A percentile compares a stretch with the other conserved stretches of the same genome.
Evolutionary conservation across 345 rosid genomes (phyloP).

Genomic region (Eutrema japonicum): DNA sequence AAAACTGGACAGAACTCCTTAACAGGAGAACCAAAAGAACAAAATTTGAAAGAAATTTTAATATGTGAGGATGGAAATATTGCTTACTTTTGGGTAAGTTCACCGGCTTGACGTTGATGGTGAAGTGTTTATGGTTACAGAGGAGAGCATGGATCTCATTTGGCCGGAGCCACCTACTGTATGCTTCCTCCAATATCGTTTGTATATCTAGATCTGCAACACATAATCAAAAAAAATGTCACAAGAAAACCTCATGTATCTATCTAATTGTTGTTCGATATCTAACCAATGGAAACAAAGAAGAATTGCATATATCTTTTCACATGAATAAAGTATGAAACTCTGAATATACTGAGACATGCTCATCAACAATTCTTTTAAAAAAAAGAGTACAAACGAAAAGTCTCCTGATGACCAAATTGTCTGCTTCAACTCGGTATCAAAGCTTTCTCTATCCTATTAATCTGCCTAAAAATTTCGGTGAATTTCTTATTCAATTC

Average conservation of each 20-base stretch:
- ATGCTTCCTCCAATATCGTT: constrained; percentile 70
- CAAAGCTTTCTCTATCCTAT: not conserved
- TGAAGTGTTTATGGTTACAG: constrained; percentile 72
- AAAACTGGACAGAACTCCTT: not conserved
- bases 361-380: not conserved
- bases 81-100: constrained; percentile 74
- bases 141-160: constrained; percentile 95
- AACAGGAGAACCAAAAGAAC: not conserved
- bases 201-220: constrained; percentile 75
- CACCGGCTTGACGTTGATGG: constrained; percentile 78
- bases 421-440: not conserved
- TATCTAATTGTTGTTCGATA: not conserved
- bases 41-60: not conserved
- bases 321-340: not conserved
- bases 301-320: not conserved
- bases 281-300: not conserved
- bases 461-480: constrained; percentile 10
- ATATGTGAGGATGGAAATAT: not conserved
- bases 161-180: constrained; percentile 91
- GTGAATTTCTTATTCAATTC: not conserved
- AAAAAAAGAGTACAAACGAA: not conserved
- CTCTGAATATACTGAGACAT: constrained; percentile 19
- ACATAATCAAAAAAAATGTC: constrained; percentile 15
- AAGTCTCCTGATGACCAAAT: constrained; percentile 9
- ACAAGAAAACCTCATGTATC: not conserved